phyloP scores from a whole-genome alignment of 2,329 filamentous ascomycete species.

The Aspergillus sp. region DNA sequence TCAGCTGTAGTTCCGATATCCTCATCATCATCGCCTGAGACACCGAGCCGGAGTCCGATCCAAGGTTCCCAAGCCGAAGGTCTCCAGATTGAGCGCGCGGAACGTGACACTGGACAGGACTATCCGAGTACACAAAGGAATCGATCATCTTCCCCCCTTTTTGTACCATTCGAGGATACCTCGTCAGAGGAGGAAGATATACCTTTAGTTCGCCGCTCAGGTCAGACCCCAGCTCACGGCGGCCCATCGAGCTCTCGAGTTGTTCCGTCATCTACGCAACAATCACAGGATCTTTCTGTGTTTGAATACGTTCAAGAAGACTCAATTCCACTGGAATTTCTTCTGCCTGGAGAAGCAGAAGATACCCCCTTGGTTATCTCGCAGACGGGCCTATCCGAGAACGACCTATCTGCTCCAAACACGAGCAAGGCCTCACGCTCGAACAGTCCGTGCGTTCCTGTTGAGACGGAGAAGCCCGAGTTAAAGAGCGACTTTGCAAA shows the following conservation, averaged over 20 bases:
- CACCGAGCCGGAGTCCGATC: background rate
- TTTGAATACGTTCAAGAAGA: slow-evolving; percentile 8
- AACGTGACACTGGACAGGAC: slow-evolving; percentile 1
- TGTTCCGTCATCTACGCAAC: background rate
- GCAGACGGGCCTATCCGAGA: background rate
- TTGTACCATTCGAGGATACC: slow-evolving; percentile 7
- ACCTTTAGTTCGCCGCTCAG: background rate
- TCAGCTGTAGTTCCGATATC: background rate
- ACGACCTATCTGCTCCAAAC: background rate
- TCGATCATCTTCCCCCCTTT: slow-evolving; percentile 11
- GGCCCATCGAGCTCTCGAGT: background rate
- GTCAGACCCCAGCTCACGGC: background rate
- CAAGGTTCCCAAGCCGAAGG: background rate
- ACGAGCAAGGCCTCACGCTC: background rate
- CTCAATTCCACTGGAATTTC: slow-evolving; percentile 10
- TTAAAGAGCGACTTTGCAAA: background rate
- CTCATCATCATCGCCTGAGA: background rate
- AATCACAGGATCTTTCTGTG: background rate
- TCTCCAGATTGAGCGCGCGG: background rate
- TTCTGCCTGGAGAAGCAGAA: slow-evolving; percentile 10
- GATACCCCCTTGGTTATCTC: background rate
- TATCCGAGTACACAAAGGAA: background rate
- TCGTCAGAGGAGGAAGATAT: background rate
- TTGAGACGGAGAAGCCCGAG: background rate
- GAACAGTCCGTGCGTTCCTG: background rate